These are phyloP conservation scores for Bremia lactucae DNA, from an alignment of 352 stramenopile genomes.

Conservation along the genomic window DNA sequence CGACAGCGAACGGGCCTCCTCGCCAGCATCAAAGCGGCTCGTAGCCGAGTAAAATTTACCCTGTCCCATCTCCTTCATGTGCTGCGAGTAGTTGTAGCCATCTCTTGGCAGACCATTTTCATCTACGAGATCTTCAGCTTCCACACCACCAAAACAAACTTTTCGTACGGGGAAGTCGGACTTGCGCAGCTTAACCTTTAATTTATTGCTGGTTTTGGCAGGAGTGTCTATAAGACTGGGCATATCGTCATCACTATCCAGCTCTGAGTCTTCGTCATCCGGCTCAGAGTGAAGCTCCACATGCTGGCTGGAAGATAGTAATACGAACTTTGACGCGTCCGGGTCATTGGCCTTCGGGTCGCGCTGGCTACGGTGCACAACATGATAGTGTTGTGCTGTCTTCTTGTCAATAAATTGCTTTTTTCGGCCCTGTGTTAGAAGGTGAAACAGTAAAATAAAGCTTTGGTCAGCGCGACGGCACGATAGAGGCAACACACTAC, in stretches of 20 bases:
- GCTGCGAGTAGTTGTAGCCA: conserved; percentile 89
- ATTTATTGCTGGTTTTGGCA: neutral
- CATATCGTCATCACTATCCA: conserved; percentile 46
- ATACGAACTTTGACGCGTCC: conserved; percentile 73
- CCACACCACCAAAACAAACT: conserved; percentile 52
- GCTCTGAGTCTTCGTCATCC: conserved; percentile 21
- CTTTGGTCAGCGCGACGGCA: too few species aligned
- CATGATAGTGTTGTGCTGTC: conserved; percentile 76
- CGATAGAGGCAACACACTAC: too few species aligned
- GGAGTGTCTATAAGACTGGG: conserved; percentile 35
- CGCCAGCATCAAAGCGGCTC: conserved; percentile 43
- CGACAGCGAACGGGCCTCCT: conserved; percentile 41
- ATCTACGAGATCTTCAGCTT: conserved; percentile 71
- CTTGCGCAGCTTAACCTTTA: conserved; percentile 3
- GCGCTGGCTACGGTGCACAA: conserved; percentile 78
- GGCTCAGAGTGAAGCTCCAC: conserved; percentile 51
- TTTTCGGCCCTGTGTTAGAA: conserved; percentile 56
- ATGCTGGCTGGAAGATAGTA: conserved; percentile 56
- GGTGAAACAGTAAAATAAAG: too few species aligned
- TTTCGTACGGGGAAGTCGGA: conserved; percentile 42
- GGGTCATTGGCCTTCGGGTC: conserved; percentile 75
- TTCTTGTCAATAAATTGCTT: conserved; percentile 85
- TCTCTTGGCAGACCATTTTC: conserved; percentile 85
- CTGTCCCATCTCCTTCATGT: conserved; percentile 87
- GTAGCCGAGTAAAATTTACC: conserved; percentile 72